Conservation (phyloP, 371 early-diverging fungal species). For the Basidiobolus meristosporus region DNA sequence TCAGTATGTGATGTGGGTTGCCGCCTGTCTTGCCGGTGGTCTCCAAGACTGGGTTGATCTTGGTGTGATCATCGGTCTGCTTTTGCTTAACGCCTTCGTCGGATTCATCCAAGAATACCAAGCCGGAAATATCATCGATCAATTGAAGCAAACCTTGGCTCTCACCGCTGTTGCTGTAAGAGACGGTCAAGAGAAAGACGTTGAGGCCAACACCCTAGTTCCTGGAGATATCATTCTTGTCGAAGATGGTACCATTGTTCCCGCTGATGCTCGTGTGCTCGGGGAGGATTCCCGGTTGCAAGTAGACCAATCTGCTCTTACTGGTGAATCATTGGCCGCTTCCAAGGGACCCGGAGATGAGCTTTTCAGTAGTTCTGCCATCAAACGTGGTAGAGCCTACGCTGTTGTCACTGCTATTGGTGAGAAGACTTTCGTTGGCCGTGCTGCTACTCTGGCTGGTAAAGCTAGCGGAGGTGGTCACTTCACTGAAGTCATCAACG, state of each 20-base stretch:
- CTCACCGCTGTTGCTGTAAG: constrained; percentile 58
- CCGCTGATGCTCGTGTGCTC: constrained; percentile 73
- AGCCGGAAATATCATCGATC: constrained; percentile 80
- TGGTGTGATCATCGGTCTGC: constrained; percentile 59
- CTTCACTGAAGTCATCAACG: constrained; percentile 70
- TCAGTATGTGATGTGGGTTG: constrained; percentile 29
- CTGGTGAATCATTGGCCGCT: constrained; percentile 73
- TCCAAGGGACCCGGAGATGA: constrained; percentile 54
- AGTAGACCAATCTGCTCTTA: constrained; percentile 87
- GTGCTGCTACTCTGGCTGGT: constrained; percentile 74
- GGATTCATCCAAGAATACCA: constrained; percentile 78
- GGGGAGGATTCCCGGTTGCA: constrained; percentile 66
- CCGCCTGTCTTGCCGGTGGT: constrained; percentile 25
- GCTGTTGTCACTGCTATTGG: constrained; percentile 80
- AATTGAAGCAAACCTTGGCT: constrained; percentile 73
- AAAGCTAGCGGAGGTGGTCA: constrained; percentile 57
- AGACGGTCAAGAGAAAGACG: constrained; percentile 50
- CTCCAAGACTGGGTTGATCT: constrained; percentile 60
- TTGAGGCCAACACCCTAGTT: constrained; percentile 51
- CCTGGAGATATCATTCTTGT: constrained; percentile 80
- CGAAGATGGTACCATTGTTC: constrained; percentile 81
- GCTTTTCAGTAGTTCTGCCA: constrained; percentile 60
- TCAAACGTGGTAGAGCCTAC: constrained; percentile 70
- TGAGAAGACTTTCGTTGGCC: constrained; percentile 75
- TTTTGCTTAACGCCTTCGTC: constrained; percentile 73